phyloP scores from a whole-genome alignment of 192 early-diverging fungal species.

The Backusella mclennaniae region DNA sequence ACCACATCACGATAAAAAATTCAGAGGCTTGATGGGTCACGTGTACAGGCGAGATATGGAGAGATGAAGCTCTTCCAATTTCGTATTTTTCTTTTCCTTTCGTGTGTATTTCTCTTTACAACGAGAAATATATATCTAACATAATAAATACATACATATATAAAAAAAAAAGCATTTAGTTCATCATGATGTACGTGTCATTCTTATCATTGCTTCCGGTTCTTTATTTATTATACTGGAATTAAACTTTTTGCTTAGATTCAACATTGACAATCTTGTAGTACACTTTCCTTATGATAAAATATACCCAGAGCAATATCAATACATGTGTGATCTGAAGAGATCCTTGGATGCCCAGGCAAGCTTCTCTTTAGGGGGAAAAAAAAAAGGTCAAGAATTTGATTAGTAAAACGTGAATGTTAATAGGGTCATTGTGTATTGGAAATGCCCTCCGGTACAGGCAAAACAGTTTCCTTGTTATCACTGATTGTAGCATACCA shows the following conservation, averaged over 20 bases:
- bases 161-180: background rate
- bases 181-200: slow-evolving; percentile 16
- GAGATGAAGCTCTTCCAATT: background rate
- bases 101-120: background rate
- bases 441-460: slow-evolving; percentile 99
- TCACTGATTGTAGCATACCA: slow-evolving; percentile 97
- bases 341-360: slow-evolving; percentile 86
- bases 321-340: slow-evolving; percentile 97
- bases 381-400: background rate
- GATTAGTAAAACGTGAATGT: background rate
- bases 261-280: slow-evolving; percentile 83
- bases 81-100: background rate
- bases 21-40: too few relatives aligned
- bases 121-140: background rate
- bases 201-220: background rate
- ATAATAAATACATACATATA: background rate
- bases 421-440: slow-evolving; percentile 91
- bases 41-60: too few relatives aligned
- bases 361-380: background rate
- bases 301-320: slow-evolving; percentile 99
- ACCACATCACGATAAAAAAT: too few relatives aligned
- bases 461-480: slow-evolving; percentile 94
- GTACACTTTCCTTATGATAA: slow-evolving; percentile 98
- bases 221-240: background rate
- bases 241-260: slow-evolving; percentile 39